A percentile compares a stretch with the other conserved stretches of the same genome.
Evolutionary conservation across 352 stramenopile genomes (phyloP).

Genomic region (Pythium brachiatum): DNA sequence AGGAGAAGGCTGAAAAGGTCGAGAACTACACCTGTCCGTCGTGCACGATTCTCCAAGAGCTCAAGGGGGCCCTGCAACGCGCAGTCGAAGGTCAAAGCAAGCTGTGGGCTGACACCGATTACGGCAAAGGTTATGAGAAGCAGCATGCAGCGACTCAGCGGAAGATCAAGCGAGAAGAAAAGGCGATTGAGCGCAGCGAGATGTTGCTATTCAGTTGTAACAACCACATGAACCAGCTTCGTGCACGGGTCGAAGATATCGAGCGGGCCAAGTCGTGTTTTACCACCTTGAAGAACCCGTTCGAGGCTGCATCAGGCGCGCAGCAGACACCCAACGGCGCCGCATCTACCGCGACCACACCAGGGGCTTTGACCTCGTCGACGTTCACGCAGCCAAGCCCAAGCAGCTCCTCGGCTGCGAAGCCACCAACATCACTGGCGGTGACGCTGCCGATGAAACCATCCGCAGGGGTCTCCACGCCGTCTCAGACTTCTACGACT

Average conservation of each 20-base stretch:
- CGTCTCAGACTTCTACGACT: constrained; percentile 7
- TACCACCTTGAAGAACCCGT: constrained; percentile 28
- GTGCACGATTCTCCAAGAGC: constrained; percentile 90
- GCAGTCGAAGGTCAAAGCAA: constrained; percentile 58
- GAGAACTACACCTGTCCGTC: constrained; percentile 95
- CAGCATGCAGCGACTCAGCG: constrained; percentile 65
- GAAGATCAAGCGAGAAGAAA: constrained; percentile 85
- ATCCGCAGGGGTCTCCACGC: background rate
- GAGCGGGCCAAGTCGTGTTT: constrained; percentile 62
- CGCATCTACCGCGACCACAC: background rate
- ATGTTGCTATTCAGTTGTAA: constrained; percentile 75
- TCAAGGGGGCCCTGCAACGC: constrained; percentile 58
- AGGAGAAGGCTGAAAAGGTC: constrained; percentile 93
- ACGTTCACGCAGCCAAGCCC: background rate
- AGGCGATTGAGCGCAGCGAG: constrained; percentile 76
- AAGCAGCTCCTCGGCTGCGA: background rate
- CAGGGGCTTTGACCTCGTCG: background rate
- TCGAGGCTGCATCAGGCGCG: constrained; percentile 18
- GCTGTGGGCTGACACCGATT: constrained; percentile 80
- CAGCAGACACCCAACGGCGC: constrained; percentile 1
- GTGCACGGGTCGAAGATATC: constrained; percentile 67
- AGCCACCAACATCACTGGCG: constrained; percentile 15
- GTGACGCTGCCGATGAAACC: constrained; percentile 20
- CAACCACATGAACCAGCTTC: constrained; percentile 80
- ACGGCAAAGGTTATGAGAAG: constrained; percentile 84